phyloP scores from a whole-genome alignment of 371 early-diverging fungal genomes.

The Nematocida sp. region DNA sequence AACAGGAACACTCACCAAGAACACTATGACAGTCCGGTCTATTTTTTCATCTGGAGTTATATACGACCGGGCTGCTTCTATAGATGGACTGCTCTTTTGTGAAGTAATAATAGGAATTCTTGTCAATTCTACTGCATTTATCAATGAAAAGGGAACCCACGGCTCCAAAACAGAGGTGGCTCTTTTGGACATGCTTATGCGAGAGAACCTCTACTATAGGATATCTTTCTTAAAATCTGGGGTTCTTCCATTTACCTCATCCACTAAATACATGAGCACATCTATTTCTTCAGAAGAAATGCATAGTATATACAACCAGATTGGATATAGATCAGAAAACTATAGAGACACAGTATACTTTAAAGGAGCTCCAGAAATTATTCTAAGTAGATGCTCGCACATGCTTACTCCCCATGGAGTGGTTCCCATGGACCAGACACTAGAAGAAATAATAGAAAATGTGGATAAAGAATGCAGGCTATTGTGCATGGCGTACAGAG shows the following conservation, averaged over 20 bases:
- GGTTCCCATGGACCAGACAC: neutral
- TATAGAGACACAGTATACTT: conserved; percentile 57
- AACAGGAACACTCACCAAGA: conserved; percentile 94
- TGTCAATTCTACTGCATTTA: conserved; percentile 80
- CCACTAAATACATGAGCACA: conserved; percentile 79
- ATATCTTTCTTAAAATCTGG: no score
- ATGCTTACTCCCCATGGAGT: neutral
- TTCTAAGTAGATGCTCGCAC: conserved; percentile 8
- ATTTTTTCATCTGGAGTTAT: neutral
- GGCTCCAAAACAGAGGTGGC: conserved; percentile 78
- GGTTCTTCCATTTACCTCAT: conserved; percentile 72
- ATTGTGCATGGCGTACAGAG: conserved; percentile 68
- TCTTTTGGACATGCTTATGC: conserved; percentile 69
- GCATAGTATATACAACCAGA: neutral
- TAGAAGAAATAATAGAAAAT: neutral
- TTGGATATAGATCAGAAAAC: neutral
- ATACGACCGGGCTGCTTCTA: neutral
- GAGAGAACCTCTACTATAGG: no score
- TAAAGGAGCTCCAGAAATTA: conserved; percentile 83
- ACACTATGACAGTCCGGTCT: conserved; percentile 74
- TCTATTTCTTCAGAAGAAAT: neutral
- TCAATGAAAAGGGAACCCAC: conserved; percentile 69
- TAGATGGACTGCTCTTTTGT: neutral
- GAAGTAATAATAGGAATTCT: conserved; percentile 65
- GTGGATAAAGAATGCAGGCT: neutral